Percentiles rank a stretch among this genome's conserved stretches.
phyloP scores from a whole-genome alignment of 2,329 filamentous ascomycete species.

The Leptographium lundbergii region DNA sequence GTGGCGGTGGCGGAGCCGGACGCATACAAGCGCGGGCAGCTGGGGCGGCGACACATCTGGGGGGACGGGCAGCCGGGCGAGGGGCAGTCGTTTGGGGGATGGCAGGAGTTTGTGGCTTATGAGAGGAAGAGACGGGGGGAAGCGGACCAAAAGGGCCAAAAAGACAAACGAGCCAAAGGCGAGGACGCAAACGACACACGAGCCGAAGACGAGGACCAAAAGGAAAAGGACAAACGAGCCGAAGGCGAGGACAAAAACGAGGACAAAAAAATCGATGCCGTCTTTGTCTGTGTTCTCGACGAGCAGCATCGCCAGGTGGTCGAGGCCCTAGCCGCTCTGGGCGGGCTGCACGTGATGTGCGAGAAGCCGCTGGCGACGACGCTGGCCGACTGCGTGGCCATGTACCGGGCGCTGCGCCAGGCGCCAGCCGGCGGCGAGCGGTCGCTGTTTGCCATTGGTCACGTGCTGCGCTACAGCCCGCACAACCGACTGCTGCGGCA shows the following conservation, averaged over 20 bases:
- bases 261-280: conserved; percentile 46
- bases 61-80: conserved; percentile 31
- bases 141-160: not conserved
- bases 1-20: conserved; percentile 73
- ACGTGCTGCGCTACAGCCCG: conserved; percentile 85
- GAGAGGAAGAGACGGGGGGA: conserved; percentile 33
- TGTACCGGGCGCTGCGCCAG: conserved; percentile 44
- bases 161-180: no score
- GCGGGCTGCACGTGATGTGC: conserved; percentile 72
- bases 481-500: conserved; percentile 79
- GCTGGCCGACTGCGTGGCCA: conserved; percentile 63
- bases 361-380: conserved; percentile 87
- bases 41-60: conserved; percentile 68
- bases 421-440: not conserved
- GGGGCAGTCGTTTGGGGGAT: conserved; percentile 59
- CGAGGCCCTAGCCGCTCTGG: conserved; percentile 53
- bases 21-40: conserved; percentile 57
- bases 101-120: conserved; percentile 64
- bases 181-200: conserved; percentile 20
- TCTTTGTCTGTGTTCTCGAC: conserved; percentile 61
- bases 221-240: not conserved
- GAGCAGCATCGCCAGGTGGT: conserved; percentile 79
- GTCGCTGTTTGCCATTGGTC: conserved; percentile 73
- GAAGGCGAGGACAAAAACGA: conserved; percentile 20
- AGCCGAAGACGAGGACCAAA: not conserved